These are phyloP conservation scores for Micractinium sp. DNA, from an alignment of 139 green algal species.

Conservation along the genomic window DNA sequence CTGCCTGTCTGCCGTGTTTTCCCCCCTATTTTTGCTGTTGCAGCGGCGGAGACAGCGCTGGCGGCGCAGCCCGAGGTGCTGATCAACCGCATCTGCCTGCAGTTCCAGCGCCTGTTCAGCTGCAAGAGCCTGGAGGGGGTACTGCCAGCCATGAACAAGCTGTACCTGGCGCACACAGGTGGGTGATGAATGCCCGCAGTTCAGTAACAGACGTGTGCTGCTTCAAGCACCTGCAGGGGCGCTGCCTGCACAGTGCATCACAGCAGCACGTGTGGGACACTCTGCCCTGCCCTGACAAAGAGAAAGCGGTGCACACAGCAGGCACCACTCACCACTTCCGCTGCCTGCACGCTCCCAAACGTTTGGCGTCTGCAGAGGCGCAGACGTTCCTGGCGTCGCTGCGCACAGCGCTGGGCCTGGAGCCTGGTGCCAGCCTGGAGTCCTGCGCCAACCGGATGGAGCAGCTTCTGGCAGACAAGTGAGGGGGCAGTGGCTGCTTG, in stretches of 20 bases:
- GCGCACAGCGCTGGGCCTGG: conserved; percentile 13
- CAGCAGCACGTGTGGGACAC: too few species aligned
- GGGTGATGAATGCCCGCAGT: not conserved
- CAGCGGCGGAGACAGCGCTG: conserved; percentile 29
- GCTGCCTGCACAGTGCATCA: too few species aligned
- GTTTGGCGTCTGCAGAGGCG: not conserved
- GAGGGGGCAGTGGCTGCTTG: not conserved
- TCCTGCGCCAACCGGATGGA: conserved; percentile 32
- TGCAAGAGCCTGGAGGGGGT: conserved; percentile 31
- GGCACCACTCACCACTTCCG: not conserved
- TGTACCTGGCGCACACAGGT: conserved; percentile 22
- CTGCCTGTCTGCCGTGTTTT: not conserved
- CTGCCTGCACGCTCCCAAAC: not conserved
- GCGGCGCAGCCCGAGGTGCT: conserved; percentile 24
- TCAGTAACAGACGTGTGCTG: not conserved
- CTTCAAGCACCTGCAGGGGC: not conserved
- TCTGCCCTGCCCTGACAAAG: not conserved
- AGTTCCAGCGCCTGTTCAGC: conserved; percentile 38
- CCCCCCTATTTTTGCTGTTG: not conserved
- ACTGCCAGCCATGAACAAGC: conserved; percentile 35
- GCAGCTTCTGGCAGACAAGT: conserved; percentile 18
- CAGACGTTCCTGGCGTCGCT: conserved; percentile 30
- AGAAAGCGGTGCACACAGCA: not conserved
- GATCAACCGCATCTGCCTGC: conserved; percentile 30
- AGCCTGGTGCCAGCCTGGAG: conserved; percentile 13